Conservation (phyloP, 768 basidiomycete genomes). For the Panaeolus papilionaceus region DNA sequence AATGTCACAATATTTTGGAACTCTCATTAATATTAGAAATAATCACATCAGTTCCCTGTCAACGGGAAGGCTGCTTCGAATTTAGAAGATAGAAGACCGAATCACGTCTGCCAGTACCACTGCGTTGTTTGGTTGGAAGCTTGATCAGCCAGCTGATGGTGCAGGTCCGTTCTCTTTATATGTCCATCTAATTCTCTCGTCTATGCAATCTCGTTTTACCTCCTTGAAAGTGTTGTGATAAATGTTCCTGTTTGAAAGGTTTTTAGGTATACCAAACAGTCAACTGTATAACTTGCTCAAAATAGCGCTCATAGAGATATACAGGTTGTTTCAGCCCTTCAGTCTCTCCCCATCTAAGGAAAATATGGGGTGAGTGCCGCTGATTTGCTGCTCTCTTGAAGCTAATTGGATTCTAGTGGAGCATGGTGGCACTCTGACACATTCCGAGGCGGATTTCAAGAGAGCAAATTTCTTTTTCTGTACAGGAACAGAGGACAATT, state of each 20-base stretch:
- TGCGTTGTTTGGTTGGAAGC: not conserved
- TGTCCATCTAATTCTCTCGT: not conserved
- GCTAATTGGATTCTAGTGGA: constrained; percentile 29
- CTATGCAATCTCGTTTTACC: not conserved
- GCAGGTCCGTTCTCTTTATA: not conserved
- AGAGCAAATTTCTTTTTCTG: constrained; percentile 45
- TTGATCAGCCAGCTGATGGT: not conserved
- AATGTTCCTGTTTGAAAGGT: constrained; percentile 4
- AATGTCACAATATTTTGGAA: constrained; percentile 16
- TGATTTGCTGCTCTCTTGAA: not conserved
- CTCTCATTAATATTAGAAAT: not conserved
- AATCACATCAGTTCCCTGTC: not conserved
- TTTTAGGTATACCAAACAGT: not conserved
- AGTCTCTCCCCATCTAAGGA: constrained; percentile 33
- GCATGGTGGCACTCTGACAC: constrained; percentile 43
- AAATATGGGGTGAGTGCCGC: constrained; percentile 38
- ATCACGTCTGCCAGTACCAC: no score
- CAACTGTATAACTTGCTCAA: no score
- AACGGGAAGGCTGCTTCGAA: no score
- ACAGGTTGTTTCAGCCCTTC: constrained; percentile 47
- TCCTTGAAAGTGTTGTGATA: not conserved
- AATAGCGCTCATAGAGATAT: not conserved
- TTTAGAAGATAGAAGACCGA: no score
- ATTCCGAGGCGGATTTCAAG: constrained; percentile 39
- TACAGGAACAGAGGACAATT: constrained; percentile 40